Base-by-base conservation (phyloP, 1,284 basidiomycete genomes). In the Cystobasidium pallidum region DNA sequence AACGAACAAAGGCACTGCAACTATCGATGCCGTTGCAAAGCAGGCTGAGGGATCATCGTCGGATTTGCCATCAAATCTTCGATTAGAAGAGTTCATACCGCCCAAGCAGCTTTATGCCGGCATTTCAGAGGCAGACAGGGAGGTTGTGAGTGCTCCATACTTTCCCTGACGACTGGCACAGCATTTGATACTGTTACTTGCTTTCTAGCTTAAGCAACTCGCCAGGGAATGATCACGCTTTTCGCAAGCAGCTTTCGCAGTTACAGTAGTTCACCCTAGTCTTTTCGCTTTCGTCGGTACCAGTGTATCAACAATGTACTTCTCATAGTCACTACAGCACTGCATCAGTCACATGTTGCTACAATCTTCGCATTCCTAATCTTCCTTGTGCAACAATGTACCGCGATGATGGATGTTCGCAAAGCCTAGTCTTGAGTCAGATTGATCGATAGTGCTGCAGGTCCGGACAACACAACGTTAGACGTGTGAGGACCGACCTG, bases 71-170 rank as follows among this genome's bases (percentile, higher is more conserved):
- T 45, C 70, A 28, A 77, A 77, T 49, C 54, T 77, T 39, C 62
- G 75, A 45, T 63, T 77, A 43, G 75, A 75, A 47, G 71, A 77
- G 52, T 77, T 57, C 36, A 73, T 75, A 6, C 74, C 74, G 17
- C 58, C 67, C 41, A 34, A 65, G 54, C 64, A 70, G 41, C 70
- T 75, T 45, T 77, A 75, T 54, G 55, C 59, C 11, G 74, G 75
- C 32, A 73, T 77, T 10, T 63, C 66, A 21, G 63, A 62, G 21
- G 19, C 28, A 3, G 75, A 77, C 55, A 43, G 76, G 26, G 74
- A 76, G 19, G 67, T 76, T 26, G 76, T 75, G 10, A 52, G 76
- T 68, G 7, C 24, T 10, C 30, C 32, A 28, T 21, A 19, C 13
- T n/a, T n/a, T n/a, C n/a, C n/a, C 19, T 17, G 4, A 7, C 26